phyloP scores from a whole-genome alignment of 441 rosid species.

The Bruguiera hainesii region DNA sequence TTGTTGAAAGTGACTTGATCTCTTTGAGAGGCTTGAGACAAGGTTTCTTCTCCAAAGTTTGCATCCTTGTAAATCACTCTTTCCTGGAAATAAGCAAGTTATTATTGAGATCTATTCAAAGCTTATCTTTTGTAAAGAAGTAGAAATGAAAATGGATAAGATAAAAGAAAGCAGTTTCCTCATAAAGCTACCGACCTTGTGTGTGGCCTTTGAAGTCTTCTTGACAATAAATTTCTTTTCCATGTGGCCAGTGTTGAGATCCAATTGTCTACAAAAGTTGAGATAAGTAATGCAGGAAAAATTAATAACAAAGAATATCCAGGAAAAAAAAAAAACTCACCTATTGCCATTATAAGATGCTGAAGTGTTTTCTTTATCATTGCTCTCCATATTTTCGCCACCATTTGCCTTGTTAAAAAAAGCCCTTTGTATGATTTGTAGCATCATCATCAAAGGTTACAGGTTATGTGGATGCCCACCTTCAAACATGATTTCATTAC shows the following conservation, averaged over 20 bases:
- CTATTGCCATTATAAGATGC: conserved; percentile 45
- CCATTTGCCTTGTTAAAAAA: conserved; percentile 17
- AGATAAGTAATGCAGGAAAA: background rate
- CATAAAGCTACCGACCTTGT: conserved; percentile 31
- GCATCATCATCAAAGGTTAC: background rate
- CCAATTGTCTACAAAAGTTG: conserved; percentile 33
- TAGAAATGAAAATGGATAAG: background rate
- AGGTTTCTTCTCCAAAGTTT: conserved; percentile 57
- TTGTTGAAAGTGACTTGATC: conserved; percentile 20
- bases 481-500: conserved; percentile 1
- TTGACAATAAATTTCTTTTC: conserved; percentile 38
- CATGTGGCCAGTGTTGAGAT: conserved; percentile 7
- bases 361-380: conserved; percentile 33
- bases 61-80: conserved; percentile 71
- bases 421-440: background rate
- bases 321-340: conserved; percentile 23
- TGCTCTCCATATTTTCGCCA: conserved; percentile 19
- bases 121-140: background rate
- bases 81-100: conserved; percentile 37
- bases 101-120: conserved; percentile 15
- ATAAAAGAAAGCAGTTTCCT: background rate
- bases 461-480: background rate
- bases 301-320: background rate
- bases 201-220: conserved; percentile 32
- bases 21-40: conserved; percentile 35